phyloP scores from a whole-genome alignment of 768 basidiomycete species.

The Calocybe cyanea region DNA sequence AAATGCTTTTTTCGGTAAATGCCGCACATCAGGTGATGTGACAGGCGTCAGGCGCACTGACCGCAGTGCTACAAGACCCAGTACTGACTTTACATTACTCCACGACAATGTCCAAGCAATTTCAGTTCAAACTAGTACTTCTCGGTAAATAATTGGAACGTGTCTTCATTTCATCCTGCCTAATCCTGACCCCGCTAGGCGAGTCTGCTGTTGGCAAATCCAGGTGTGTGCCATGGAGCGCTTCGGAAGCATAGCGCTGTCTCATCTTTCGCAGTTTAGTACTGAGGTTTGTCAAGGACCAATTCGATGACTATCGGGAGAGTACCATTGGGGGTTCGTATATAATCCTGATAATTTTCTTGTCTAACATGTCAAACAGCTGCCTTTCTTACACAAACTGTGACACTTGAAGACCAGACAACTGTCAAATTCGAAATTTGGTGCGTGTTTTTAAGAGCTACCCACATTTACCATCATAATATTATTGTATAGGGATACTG shows the following conservation, averaged over 20 bases:
- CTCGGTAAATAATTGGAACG: constrained; percentile 58
- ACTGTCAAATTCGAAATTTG: constrained; percentile 98
- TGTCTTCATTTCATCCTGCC: constrained; percentile 1
- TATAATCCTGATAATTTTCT: constrained; percentile 4
- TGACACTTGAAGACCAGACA: constrained; percentile 82
- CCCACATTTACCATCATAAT: background rate
- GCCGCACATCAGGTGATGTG: constrained; percentile 26
- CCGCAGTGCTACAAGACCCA: no score
- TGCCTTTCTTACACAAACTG: constrained; percentile 98
- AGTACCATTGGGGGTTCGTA: constrained; percentile 83
- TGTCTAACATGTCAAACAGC: constrained; percentile 43
- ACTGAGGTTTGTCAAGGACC: constrained; percentile 92
- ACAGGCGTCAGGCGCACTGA: constrained; percentile 13
- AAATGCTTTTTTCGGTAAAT: constrained; percentile 26
- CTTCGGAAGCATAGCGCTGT: constrained; percentile 19
- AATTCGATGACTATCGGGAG: constrained; percentile 94
- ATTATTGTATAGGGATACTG: constrained; percentile 71
- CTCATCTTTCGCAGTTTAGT: constrained; percentile 64
- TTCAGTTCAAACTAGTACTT: constrained; percentile 94
- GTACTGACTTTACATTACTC: constrained; percentile 23
- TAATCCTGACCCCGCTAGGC: constrained; percentile 48
- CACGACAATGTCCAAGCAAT: constrained; percentile 82
- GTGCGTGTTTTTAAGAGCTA: constrained; percentile 38
- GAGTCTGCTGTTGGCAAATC: constrained; percentile 98
- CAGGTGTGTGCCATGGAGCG: constrained; percentile 46